Percentiles rank a stretch among this genome's conserved stretches.
phyloP scores from a whole-genome alignment of 352 stramenopile genomes.

The Globisporangium spinosum region DNA sequence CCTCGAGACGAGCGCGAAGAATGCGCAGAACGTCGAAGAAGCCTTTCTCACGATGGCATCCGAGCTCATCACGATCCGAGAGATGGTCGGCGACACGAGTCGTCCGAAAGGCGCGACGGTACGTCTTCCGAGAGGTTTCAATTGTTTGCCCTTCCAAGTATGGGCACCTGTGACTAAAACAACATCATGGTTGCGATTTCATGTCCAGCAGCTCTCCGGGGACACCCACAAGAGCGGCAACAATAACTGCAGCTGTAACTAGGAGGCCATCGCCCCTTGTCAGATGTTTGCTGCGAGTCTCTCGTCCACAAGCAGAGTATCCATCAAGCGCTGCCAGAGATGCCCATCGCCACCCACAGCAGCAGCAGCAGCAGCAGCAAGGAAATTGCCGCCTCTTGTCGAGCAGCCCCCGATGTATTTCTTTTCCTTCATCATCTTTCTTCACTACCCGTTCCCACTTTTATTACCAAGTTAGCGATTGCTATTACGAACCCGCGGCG shows the following conservation, averaged over 20 bases:
- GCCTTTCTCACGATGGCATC: slow-evolving; percentile 99
- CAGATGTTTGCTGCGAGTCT: not conserved
- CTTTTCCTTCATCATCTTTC: not conserved
- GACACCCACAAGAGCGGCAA: slow-evolving; percentile 16
- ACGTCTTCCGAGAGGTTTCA: slow-evolving; percentile 8
- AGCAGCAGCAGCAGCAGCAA: not conserved
- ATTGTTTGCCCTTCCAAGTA: not conserved
- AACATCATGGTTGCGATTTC: not conserved
- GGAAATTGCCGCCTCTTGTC: not conserved
- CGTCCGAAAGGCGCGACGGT: slow-evolving; percentile 65
- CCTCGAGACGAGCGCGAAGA: slow-evolving; percentile 99
- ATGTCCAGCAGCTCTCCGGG: slow-evolving; percentile 12
- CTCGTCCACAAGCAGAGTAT: not conserved
- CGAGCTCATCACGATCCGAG: slow-evolving; percentile 94
- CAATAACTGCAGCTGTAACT: slow-evolving; percentile 18
- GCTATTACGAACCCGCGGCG: not conserved
- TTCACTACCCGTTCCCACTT: slow-evolving; percentile 1
- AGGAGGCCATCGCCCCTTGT: not conserved
- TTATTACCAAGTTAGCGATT: not conserved
- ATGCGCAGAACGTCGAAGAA: slow-evolving; percentile 97
- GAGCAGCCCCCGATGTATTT: slow-evolving; percentile 1
- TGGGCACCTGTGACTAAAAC: not conserved
- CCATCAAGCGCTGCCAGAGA: not conserved
- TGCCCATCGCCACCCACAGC: not conserved
- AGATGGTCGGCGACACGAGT: slow-evolving; percentile 81